These are phyloP conservation scores for Pelargonium cotyledonis DNA, from an alignment of 441 rosid genomes.

Conservation along the genomic window DNA sequence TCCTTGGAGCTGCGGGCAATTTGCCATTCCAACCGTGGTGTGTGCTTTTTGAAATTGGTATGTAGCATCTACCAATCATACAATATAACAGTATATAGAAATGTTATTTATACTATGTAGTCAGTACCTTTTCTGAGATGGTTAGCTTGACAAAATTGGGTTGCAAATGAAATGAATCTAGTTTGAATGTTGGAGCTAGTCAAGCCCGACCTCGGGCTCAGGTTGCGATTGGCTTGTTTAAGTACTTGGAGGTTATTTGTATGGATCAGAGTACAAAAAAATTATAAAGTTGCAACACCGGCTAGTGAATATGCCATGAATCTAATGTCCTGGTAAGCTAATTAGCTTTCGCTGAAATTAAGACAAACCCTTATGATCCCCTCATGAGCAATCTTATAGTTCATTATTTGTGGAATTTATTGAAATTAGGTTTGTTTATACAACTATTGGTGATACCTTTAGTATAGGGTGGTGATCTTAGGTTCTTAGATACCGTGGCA, in stretches of 20 bases:
- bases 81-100: neutral
- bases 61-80: neutral
- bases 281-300: neutral
- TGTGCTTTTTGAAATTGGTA: constrained; percentile 79
- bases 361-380: neutral
- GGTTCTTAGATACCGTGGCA: neutral
- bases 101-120: neutral
- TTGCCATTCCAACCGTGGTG: constrained; percentile 69
- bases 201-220: neutral
- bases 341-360: neutral
- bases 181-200: neutral
- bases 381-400: neutral
- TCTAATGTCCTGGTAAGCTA: neutral
- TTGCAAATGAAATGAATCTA: neutral
- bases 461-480: neutral
- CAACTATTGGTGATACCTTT: neutral
- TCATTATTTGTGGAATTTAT: neutral
- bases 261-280: neutral
- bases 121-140: neutral
- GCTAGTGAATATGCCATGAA: neutral
- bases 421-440: neutral
- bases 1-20: constrained; percentile 54
- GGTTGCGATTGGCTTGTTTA: neutral
- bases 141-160: neutral
- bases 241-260: neutral